A percentile compares a stretch with the other conserved stretches of the same genome.
phyloP scores from a whole-genome alignment of 2,329 filamentous ascomycete genomes.

The Verticillium nubilum region DNA sequence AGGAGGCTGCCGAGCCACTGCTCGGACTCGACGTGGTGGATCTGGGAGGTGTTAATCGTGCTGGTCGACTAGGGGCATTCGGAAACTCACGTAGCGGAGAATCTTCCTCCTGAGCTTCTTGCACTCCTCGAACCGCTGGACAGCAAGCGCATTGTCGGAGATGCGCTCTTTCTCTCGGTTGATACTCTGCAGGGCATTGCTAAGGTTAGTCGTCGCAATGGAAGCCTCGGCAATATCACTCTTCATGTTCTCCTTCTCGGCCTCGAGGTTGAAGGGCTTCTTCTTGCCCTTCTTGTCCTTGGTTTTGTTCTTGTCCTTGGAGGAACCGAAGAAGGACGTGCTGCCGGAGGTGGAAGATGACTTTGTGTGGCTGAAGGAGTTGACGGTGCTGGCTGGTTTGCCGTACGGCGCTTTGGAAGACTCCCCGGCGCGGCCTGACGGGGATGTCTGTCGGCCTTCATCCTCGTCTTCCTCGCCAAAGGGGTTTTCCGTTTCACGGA shows the following conservation, averaged over 20 bases:
- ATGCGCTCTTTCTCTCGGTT: constrained; percentile 86
- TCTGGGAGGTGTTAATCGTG: constrained; percentile 37
- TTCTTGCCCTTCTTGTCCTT: constrained; percentile 50
- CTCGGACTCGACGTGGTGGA: constrained; percentile 85
- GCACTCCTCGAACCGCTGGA: constrained; percentile 77
- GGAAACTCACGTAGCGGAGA: constrained; percentile 63
- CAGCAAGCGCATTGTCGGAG: constrained; percentile 72
- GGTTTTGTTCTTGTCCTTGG: constrained; percentile 40
- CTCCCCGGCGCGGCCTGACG: constrained; percentile 18
- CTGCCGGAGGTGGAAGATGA: constrained; percentile 31
- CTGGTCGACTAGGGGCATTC: constrained; percentile 12
- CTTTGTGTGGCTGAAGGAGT: constrained; percentile 21
- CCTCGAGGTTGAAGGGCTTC: constrained; percentile 74
- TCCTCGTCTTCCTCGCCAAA: constrained; percentile 63
- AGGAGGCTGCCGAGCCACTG: constrained; percentile 88
- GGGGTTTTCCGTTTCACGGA: constrained; percentile 73
- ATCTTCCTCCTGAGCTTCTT: constrained; percentile 81
- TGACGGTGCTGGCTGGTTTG: constrained; percentile 7
- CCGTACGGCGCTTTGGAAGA: constrained; percentile 15
- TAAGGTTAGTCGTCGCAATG: constrained; percentile 84
- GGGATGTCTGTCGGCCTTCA: constrained; percentile 27
- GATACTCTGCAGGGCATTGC: constrained; percentile 82
- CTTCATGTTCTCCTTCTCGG: constrained; percentile 82
- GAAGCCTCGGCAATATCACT: constrained; percentile 84
- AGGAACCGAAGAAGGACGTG: constrained; percentile 35